phyloP scores from a whole-genome alignment of 2,329 filamentous ascomycete species.

The Thermothelomyces thermophilus region DNA sequence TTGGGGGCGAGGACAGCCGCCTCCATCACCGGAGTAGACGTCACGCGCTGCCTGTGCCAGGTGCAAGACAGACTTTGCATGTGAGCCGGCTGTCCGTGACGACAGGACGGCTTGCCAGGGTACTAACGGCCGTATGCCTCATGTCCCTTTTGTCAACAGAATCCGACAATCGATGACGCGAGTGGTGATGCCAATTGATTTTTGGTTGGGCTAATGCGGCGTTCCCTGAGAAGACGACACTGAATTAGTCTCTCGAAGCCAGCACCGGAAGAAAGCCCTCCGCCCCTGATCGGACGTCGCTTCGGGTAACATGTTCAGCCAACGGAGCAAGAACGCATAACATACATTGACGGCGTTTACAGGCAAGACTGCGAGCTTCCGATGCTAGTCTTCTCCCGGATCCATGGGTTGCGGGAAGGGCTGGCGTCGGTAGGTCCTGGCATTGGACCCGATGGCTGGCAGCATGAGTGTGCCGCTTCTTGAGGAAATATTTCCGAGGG shows the following conservation, averaged over 20 bases:
- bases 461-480: not conserved
- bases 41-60: not conserved
- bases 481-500: no score
- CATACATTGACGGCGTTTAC: constrained; percentile 11
- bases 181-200: not conserved
- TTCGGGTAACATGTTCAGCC: not conserved
- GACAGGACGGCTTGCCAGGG: not conserved
- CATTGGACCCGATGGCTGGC: not conserved
- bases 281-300: not conserved
- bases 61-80: not conserved
- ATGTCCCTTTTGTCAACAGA: not conserved
- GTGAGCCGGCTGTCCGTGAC: not conserved
- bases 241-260: constrained; percentile 10
- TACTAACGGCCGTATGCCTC: not conserved
- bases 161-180: no score
- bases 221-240: constrained; percentile 4
- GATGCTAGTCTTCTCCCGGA: not conserved
- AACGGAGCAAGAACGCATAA: not conserved
- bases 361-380: not conserved
- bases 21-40: not conserved
- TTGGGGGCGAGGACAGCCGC: no score
- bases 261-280: constrained; percentile 13
- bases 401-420: not conserved
- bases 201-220: not conserved
- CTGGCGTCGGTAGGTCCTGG: not conserved